Evolutionary conservation across 75 land plant species (phyloP), one percentile per base, ranked within the genome.

Genomic region (Pinus albicaulis): DNA sequence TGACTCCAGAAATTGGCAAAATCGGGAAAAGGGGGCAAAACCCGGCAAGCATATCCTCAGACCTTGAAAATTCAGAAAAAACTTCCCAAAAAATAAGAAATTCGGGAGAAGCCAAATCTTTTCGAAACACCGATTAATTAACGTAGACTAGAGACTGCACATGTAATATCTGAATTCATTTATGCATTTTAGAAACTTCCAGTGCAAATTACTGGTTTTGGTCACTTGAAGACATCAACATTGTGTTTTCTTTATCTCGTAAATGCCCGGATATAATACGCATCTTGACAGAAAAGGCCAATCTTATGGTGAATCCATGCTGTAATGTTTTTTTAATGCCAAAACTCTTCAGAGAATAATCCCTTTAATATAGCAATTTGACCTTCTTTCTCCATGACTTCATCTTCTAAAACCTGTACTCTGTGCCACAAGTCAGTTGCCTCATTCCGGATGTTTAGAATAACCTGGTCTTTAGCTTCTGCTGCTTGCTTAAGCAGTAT

Each of bases 331-430:
- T 36, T 20, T 66, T 44, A 66, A 66, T 38, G 20, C 8, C 22
- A n/a, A 28, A 23, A 56, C 20, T 77, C 78, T 75, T 55, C 82
- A 17, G 56, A 55, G 24, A 80, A 76, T 22, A 53, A 71, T 24
- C 82, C 61, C 58, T 68, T 81, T 56, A 81, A 73, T 15, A 81
- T 81, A 72, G 74, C 15, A 57, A 81, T 81, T 58, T 81, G 82
- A 24, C 82, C 82, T 53, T 81, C 82, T 59, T 81, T 81, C 56
- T 77, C 74, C 74, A 81, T 65, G 3, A 81, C 72, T 36, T 81
- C 80, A 12, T 81, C 82, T 57, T 81, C 82, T 48, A 81, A 68
- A 28, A 56, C 53, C 61, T 78, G 75, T 7, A 81, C 80, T 57
- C 44, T 78, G 34, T 74, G 53, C 59, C 53, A 20, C 80, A 81